Evolutionary conservation across 768 basidiomycete genomes (phyloP), one percentile per base, ranked within the genome.

Genomic region (Mycena polygramma): DNA sequence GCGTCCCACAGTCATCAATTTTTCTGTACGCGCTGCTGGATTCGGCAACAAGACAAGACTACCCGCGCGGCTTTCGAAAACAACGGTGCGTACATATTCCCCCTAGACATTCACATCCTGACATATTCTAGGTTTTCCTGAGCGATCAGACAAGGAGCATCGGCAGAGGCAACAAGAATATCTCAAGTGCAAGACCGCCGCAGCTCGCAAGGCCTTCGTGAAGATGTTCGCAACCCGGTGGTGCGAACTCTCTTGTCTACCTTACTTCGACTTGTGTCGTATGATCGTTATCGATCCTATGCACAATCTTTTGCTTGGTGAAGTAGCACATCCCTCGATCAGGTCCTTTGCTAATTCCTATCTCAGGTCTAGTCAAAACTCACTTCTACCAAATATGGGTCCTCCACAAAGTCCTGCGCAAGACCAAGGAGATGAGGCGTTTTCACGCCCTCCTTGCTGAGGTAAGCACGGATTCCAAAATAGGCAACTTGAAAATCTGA

Each of bases 21-120:
- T 26, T 81, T 82, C 55, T 84, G 82, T 57, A 81, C 79, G 0
- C 57, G 59, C 1, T 83, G 82, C 69, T 82, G 80, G 80, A 78
- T 83, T 22, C 58, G n/a, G 1, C 75, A 80, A 46, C 65, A 37
- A 0, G 60, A 73, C 1, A 81, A 80, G 63, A 70, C 74, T 0
- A 74, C 71, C 0, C 20, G 72, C 0, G 69, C 48, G 1, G 63
- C 79, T 1, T 81, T 80, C 60, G 10, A 57, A 17, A 35, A 60
- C 37, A 57, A 72, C 10, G 62, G 62, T 54, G 15, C 4, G 60
- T 30, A 30, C 6, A 30, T 30, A 2, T 30, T 30, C 30, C 20
- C n/a, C n/a, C n/a, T n/a, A n/a, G 24, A 15, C 11, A 35, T 54
- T 54, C 53, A 1, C 8, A 36, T 20, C 17, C 24, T 53, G 9